These are phyloP conservation scores for Tothia fuscella DNA, from an alignment of 2,329 filamentous ascomycete genomes.

Conservation along the genomic window DNA sequence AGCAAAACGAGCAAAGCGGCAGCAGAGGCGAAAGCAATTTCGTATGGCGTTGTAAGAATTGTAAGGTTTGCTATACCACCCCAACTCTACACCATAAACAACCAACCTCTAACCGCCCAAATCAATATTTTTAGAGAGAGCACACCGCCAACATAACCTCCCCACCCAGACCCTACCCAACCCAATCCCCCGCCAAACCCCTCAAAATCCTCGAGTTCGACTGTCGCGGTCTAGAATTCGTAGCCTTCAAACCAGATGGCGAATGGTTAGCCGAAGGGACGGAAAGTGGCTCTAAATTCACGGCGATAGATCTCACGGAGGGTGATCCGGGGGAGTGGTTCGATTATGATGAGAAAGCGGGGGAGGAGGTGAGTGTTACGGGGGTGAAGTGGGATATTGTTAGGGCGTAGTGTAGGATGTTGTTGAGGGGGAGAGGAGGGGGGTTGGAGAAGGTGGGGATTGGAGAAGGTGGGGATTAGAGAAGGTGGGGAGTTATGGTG, in stretches of 20 bases:
- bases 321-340: constrained; percentile 99
- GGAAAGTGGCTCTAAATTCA: constrained; percentile 74
- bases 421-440: no score
- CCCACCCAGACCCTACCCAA: constrained; percentile 55
- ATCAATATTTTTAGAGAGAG: constrained; percentile 50
- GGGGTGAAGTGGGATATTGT: constrained; percentile 79
- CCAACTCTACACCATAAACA: neutral
- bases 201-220: constrained; percentile 83
- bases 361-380: constrained; percentile 86
- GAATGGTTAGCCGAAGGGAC: constrained; percentile 77
- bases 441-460: no score
- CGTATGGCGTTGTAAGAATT: constrained; percentile 99
- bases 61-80: constrained; percentile 54
- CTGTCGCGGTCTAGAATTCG: constrained; percentile 86
- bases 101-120: no score
- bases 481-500: no score
- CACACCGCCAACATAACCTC: constrained; percentile 76
- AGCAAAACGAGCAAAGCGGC: constrained; percentile 80
- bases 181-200: constrained; percentile 57
- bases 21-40: constrained; percentile 96
- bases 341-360: constrained; percentile 90
- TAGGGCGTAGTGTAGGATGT: constrained; percentile 52
- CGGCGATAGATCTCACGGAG: constrained; percentile 67
- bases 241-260: constrained; percentile 82
- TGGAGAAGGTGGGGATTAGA: no score